These are phyloP conservation scores for Daedaleopsis sinensis DNA, from an alignment of 768 basidiomycete species.

Conservation along the genomic window DNA sequence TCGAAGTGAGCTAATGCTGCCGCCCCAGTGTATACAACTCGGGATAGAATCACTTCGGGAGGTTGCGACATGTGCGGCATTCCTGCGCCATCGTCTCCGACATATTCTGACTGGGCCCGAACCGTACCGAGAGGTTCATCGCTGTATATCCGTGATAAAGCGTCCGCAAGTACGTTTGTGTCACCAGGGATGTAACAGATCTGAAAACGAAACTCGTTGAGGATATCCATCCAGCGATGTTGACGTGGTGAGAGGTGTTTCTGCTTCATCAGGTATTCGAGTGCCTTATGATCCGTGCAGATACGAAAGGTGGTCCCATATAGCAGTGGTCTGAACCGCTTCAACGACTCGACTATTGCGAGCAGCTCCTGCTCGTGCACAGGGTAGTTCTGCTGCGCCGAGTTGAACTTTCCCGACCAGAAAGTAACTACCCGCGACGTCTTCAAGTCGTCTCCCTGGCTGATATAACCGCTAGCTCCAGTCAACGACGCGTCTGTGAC, in stretches of 20 bases:
- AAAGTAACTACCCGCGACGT: conserved; percentile 23
- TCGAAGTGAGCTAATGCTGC: not conserved
- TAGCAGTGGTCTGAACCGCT: conserved; percentile 24
- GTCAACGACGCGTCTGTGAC: conserved; percentile 26
- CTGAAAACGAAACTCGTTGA: conserved; percentile 24
- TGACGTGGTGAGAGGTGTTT: conserved; percentile 21
- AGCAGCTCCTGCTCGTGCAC: conserved; percentile 41
- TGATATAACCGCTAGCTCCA: conserved; percentile 22
- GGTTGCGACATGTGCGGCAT: not conserved
- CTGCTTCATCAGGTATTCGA: conserved; percentile 18
- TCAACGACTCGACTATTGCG: conserved; percentile 40
- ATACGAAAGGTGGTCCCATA: conserved; percentile 18
- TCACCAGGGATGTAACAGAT: conserved; percentile 25
- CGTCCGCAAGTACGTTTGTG: conserved; percentile 23
- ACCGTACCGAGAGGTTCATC: conserved; percentile 16
- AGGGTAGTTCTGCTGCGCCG: conserved; percentile 37
- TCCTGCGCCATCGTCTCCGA: not conserved
- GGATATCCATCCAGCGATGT: conserved; percentile 18
- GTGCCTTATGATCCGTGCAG: conserved; percentile 22
- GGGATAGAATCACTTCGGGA: not conserved
- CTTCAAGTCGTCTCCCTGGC: conserved; percentile 24
- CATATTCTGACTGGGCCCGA: conserved; percentile 12
- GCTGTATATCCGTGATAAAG: conserved; percentile 9
- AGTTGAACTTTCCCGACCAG: conserved; percentile 30
- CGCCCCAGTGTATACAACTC: not conserved